Evolutionary conservation across 2,329 filamentous ascomycete genomes (phyloP).

Genomic region (Catunica adiposa): DNA sequence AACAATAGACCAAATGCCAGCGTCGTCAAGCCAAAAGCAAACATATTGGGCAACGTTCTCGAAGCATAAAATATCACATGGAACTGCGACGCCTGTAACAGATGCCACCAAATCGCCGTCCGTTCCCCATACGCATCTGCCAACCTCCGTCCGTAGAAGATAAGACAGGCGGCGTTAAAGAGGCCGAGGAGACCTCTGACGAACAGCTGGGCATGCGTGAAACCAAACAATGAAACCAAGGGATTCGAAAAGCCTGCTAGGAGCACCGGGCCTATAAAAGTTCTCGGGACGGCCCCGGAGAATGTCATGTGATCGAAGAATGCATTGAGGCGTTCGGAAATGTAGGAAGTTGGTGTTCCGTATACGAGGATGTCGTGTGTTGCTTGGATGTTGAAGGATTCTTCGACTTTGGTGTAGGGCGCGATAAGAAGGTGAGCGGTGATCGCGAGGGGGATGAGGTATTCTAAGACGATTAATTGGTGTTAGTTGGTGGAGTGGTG

Average conservation of each 20-base stretch:
- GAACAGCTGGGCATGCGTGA: conserved; percentile 40
- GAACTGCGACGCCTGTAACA: conserved; percentile 72
- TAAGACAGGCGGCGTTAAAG: conserved; percentile 53
- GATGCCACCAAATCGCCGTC: conserved; percentile 60
- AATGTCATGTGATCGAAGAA: conserved; percentile 84
- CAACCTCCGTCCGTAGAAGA: conserved; percentile 48
- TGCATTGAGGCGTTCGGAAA: conserved; percentile 32
- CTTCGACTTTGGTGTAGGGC: conserved; percentile 94
- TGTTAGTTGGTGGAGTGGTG: conserved; percentile 17
- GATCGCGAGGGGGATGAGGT: conserved; percentile 46
- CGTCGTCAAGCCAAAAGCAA: conserved; percentile 71
- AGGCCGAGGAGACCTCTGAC: conserved; percentile 65
- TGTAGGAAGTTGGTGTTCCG: conserved; percentile 47
- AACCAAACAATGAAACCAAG: conserved; percentile 42
- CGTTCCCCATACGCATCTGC: conserved; percentile 49
- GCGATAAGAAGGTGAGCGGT: conserved; percentile 54
- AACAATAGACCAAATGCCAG: conserved; percentile 39
- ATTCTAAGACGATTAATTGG: conserved; percentile 24
- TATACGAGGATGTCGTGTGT: conserved; percentile 76
- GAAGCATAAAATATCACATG: conserved; percentile 88
- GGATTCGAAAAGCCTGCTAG: conserved; percentile 60
- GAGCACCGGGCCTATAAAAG: conserved; percentile 67
- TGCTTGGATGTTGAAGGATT: conserved; percentile 95
- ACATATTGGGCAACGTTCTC: conserved; percentile 87
- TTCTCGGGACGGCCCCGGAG: conserved; percentile 78